phyloP scores from a whole-genome alignment of 2,329 filamentous ascomycete genomes.

The Onygena corvina region DNA sequence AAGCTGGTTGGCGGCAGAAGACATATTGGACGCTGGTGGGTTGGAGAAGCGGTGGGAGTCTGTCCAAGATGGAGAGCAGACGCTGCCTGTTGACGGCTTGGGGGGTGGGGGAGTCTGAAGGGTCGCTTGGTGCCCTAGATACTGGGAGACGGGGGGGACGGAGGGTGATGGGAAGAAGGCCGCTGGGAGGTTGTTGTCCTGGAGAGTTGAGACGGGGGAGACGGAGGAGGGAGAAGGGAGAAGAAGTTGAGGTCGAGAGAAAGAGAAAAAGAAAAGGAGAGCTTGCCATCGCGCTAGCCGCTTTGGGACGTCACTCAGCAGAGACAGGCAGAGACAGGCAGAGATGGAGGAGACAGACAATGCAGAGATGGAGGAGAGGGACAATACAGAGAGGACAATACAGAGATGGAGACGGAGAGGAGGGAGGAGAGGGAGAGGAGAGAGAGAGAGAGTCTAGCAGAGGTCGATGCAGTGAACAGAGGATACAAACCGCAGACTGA shows the following conservation, averaged over 20 bases:
- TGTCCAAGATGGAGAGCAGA: conserved; percentile 41
- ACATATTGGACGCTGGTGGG: conserved; percentile 55
- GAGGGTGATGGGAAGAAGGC: conserved; percentile 18
- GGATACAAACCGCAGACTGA: too few relatives aligned
- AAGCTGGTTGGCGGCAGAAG: conserved; percentile 63
- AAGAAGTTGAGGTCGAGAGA: conserved; percentile 12
- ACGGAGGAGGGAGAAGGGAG: conserved; percentile 17
- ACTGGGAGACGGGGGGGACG: conserved; percentile 26
- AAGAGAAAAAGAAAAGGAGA: conserved; percentile 7
- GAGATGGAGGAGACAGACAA: too few relatives aligned
- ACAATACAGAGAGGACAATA: too few relatives aligned
- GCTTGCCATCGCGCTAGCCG: conserved; percentile 5
- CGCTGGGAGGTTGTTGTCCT: not conserved
- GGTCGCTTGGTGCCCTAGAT: conserved; percentile 87
- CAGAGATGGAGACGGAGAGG: too few relatives aligned
- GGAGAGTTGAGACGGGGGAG: conserved; percentile 2
- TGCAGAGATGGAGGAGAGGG: too few relatives aligned
- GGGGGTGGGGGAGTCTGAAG: conserved; percentile 56
- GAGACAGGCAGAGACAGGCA: too few relatives aligned
- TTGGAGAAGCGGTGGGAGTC: conserved; percentile 24
- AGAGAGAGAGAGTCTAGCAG: too few relatives aligned
- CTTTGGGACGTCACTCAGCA: too few relatives aligned
- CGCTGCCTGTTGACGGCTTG: conserved; percentile 34
- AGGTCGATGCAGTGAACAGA: too few relatives aligned
- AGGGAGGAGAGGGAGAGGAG: too few relatives aligned